These are phyloP conservation scores for Gamsiella multidivaricata DNA, from an alignment of 192 early-diverging fungal species.

Conservation along the genomic window DNA sequence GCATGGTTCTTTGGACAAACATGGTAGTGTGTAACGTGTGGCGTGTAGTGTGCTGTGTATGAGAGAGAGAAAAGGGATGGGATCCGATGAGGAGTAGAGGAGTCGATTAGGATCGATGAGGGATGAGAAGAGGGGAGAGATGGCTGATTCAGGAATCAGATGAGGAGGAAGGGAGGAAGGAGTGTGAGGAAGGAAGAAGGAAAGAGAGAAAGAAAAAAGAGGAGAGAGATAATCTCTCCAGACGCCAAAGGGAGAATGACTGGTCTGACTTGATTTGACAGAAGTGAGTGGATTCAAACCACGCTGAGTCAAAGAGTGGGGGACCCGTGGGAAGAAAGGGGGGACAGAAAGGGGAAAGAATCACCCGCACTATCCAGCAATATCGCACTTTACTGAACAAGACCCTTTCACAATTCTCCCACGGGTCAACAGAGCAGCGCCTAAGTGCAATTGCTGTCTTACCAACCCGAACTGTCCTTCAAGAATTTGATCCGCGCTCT, in stretches of 20 bases:
- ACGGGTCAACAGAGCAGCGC: too few species aligned
- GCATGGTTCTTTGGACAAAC: slow-evolving; percentile 51
- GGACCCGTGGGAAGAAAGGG: slow-evolving; percentile 38
- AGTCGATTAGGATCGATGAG: neutral
- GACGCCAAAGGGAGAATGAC: neutral
- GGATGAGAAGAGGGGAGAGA: slow-evolving; percentile 3
- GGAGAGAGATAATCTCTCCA: too few species aligned
- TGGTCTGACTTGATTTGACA: neutral
- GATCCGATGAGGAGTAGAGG: neutral
- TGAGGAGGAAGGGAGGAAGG: neutral
- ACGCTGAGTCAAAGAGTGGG: neutral
- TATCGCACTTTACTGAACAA: too few species aligned
- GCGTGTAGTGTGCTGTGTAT: neutral
- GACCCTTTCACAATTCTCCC: too few species aligned
- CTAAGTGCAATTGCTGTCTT: too few species aligned
- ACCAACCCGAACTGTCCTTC: too few species aligned
- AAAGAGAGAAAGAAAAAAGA: neutral
- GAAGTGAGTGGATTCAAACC: neutral
- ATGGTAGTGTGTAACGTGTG: slow-evolving; percentile 8
- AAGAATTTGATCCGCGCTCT: too few species aligned
- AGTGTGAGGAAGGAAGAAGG: neutral
- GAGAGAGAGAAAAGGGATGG: neutral
- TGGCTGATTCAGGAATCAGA: neutral
- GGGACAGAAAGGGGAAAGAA: too few species aligned
- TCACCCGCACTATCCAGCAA: too few species aligned